Conservation (phyloP, 257 asterid species). For the Solanum dulcamara region DNA sequence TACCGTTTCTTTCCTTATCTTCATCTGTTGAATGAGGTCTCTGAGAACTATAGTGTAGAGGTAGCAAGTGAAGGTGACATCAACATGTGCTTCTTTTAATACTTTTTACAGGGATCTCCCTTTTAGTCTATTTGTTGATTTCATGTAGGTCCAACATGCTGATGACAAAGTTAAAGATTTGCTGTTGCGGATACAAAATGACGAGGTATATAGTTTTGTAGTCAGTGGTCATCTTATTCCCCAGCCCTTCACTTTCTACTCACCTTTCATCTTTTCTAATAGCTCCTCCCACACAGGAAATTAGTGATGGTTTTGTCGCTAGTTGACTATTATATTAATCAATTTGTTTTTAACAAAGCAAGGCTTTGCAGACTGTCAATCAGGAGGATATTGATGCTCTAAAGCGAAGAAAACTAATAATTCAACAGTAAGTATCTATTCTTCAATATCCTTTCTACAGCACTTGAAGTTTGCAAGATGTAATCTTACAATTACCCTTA, state of each 20-base stretch:
- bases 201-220: slow-evolving; percentile 40
- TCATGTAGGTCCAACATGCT: slow-evolving; percentile 51
- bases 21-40: neutral
- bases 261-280: neutral
- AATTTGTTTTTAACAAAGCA: neutral
- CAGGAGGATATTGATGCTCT: slow-evolving; percentile 71
- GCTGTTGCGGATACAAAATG: slow-evolving; percentile 51
- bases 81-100: neutral
- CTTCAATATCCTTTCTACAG: neutral
- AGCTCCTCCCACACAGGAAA: neutral
- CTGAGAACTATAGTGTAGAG: neutral
- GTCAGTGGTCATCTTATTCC: neutral
- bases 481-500: neutral
- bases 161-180: slow-evolving; percentile 63
- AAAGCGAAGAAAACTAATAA: slow-evolving; percentile 69
- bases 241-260: neutral
- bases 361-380: slow-evolving; percentile 40
- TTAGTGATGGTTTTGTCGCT: neutral
- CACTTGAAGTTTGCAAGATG: neutral
- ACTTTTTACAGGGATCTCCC: neutral
- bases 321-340: neutral
- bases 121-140: neutral
- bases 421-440: slow-evolving; percentile 47
- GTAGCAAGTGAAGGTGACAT: neutral
- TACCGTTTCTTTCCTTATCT: neutral